phyloP scores from a whole-genome alignment of 345 rosid species.

The Excoecaria agallocha region DNA sequence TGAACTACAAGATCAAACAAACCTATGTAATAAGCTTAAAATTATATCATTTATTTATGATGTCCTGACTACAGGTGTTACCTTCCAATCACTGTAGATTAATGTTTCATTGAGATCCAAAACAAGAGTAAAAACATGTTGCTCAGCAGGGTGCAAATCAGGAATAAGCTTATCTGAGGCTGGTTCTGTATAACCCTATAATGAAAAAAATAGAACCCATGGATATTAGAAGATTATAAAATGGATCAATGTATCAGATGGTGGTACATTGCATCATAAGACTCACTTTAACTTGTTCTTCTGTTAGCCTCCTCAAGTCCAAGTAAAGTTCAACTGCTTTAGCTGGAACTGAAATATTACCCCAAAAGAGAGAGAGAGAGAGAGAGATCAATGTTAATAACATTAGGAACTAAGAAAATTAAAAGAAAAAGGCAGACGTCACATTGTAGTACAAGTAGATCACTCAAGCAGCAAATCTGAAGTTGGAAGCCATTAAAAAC shows the following conservation, averaged over 20 bases:
- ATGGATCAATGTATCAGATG: neutral
- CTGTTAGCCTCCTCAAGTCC: constrained; percentile 70
- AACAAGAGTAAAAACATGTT: constrained; percentile 86
- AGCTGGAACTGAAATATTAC: constrained; percentile 59
- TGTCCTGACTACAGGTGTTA: constrained; percentile 19
- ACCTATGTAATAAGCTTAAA: neutral
- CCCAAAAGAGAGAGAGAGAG: neutral
- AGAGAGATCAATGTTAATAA: neutral
- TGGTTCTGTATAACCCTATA: constrained; percentile 88
- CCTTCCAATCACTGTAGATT: constrained; percentile 95
- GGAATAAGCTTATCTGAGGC: constrained; percentile 97
- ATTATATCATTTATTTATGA: neutral
- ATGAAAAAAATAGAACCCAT: constrained; percentile 3
- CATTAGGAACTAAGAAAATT: constrained; percentile 1
- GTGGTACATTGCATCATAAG: neutral
- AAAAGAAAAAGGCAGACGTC: neutral
- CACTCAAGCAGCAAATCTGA: constrained; percentile 1
- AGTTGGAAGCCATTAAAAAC: neutral
- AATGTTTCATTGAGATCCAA: constrained; percentile 92
- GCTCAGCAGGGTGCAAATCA: constrained; percentile 83
- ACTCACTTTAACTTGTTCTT: constrained; percentile 78
- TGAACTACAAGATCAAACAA: neutral
- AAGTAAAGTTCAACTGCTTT: constrained; percentile 77
- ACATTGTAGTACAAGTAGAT: neutral
- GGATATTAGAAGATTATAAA: neutral